phyloP scores from a whole-genome alignment of 2,329 filamentous ascomycete species.

The Setomelanomma holmii region DNA sequence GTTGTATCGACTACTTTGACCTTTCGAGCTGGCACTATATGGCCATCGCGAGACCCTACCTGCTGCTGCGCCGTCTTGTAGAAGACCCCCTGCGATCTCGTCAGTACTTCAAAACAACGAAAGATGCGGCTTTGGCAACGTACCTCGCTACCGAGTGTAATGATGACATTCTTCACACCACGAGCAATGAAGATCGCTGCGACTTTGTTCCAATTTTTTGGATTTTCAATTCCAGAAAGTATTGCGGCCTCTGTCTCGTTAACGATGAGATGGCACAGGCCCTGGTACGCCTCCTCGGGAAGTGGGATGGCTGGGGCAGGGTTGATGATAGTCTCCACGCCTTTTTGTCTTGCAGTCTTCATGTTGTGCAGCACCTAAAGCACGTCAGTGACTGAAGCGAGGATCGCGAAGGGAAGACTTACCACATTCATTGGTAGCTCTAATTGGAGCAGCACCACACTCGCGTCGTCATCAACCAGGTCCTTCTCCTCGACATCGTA shows the following conservation, averaged over 20 bases:
- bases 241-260: slow-evolving; percentile 90
- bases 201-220: slow-evolving; percentile 43
- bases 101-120: slow-evolving; percentile 19
- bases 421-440: slow-evolving; percentile 55
- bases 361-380: slow-evolving; percentile 46
- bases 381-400: slow-evolving; percentile 1
- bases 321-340: slow-evolving; percentile 73
- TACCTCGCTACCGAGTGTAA: slow-evolving; percentile 85
- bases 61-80: slow-evolving; percentile 55
- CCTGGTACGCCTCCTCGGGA: slow-evolving; percentile 69
- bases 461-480: slow-evolving; percentile 50
- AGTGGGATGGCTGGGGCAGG: slow-evolving; percentile 75
- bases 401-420: slow-evolving; percentile 16
- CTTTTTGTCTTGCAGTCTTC: slow-evolving; percentile 41
- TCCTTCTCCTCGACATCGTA: slow-evolving; percentile 46
- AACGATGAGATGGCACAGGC: slow-evolving; percentile 80
- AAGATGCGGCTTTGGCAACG: background rate
- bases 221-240: slow-evolving; percentile 63
- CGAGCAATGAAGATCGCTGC: slow-evolving; percentile 64
- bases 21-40: slow-evolving; percentile 67
- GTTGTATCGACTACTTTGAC: slow-evolving; percentile 90
- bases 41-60: slow-evolving; percentile 52
- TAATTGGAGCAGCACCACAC: slow-evolving; percentile 56
- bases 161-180: slow-evolving; percentile 78
- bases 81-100: slow-evolving; percentile 44